Evolutionary conservation across 2,329 filamentous ascomycete species (phyloP).

Genomic region (Penicillium sp.): DNA sequence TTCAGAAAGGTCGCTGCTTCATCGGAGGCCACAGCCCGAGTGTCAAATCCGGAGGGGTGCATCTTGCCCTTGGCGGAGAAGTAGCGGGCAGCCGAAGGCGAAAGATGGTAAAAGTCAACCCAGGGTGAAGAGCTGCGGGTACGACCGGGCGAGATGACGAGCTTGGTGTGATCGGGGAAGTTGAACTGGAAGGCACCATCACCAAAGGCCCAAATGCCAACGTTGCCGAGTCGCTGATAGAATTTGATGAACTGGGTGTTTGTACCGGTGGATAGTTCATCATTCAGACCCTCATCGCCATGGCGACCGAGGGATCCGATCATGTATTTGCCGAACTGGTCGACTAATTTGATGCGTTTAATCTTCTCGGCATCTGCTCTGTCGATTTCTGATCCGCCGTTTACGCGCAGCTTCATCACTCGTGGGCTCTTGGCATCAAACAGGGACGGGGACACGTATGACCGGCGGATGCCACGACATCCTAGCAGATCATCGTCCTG

Average conservation of each 20-base stretch:
- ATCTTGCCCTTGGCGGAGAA: slow-evolving; percentile 41
- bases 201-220: slow-evolving; percentile 51
- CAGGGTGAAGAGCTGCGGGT: slow-evolving; percentile 39
- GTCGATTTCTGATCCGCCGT: slow-evolving; percentile 31
- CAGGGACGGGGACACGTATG: slow-evolving; percentile 37
- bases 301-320: slow-evolving; percentile 45
- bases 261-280: slow-evolving; percentile 24
- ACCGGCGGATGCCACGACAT: slow-evolving; percentile 39
- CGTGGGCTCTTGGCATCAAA: slow-evolving; percentile 38
- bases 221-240: slow-evolving; percentile 50
- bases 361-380: slow-evolving; percentile 45
- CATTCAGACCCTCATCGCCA: slow-evolving; percentile 33
- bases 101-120: slow-evolving; percentile 49
- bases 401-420: slow-evolving; percentile 34
- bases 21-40: slow-evolving; percentile 40
- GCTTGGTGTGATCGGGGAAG: slow-evolving; percentile 51
- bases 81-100: slow-evolving; percentile 43
- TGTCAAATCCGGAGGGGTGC: slow-evolving; percentile 43
- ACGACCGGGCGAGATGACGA: slow-evolving; percentile 43
- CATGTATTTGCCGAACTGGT: slow-evolving; percentile 52
- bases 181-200: slow-evolving; percentile 51
- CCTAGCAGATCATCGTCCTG: slow-evolving; percentile 31
- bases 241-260: slow-evolving; percentile 46
- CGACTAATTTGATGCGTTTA: slow-evolving; percentile 46
- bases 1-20: slow-evolving; percentile 40